Percentiles rank a stretch among this genome's conserved stretches.
These are phyloP conservation scores for Trichothecium roseum DNA, from an alignment of 2,329 filamentous ascomycete species.

Conservation along the genomic window DNA sequence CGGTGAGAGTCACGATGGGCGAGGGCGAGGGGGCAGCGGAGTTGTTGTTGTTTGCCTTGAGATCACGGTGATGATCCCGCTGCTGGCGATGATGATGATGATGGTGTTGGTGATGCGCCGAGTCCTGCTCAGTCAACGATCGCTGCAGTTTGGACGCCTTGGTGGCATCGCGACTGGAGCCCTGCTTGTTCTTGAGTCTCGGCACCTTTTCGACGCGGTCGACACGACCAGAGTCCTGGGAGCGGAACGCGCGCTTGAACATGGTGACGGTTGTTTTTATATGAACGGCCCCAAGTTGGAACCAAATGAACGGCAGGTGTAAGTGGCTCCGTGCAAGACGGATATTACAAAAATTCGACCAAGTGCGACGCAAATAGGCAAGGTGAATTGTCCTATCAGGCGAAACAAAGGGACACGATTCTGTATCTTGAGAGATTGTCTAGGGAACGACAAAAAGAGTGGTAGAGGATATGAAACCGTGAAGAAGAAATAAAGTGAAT, in stretches of 20 bases:
- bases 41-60: conserved; percentile 2
- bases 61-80: conserved; percentile 4
- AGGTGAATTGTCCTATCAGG: neutral
- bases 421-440: neutral
- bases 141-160: conserved; percentile 78
- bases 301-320: neutral
- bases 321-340: neutral
- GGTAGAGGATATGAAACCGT: conserved; percentile 13
- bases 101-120: conserved; percentile 12
- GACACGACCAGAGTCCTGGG: conserved; percentile 46
- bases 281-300: too few species aligned
- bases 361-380: too few species aligned
- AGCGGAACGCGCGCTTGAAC: conserved; percentile 88
- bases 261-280: conserved; percentile 43
- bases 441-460: conserved; percentile 8
- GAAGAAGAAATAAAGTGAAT: conserved; percentile 46
- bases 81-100: conserved; percentile 6
- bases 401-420: conserved; percentile 1
- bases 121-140: conserved; percentile 54
- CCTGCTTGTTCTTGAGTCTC: conserved; percentile 57
- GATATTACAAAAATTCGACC: too few species aligned
- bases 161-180: conserved; percentile 55
- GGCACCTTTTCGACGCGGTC: conserved; percentile 74
- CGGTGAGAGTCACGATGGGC: conserved; percentile 77
- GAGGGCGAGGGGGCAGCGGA: conserved; percentile 29